Conservation (phyloP, 2,329 filamentous ascomycete species). For the Neonectria faginata region DNA sequence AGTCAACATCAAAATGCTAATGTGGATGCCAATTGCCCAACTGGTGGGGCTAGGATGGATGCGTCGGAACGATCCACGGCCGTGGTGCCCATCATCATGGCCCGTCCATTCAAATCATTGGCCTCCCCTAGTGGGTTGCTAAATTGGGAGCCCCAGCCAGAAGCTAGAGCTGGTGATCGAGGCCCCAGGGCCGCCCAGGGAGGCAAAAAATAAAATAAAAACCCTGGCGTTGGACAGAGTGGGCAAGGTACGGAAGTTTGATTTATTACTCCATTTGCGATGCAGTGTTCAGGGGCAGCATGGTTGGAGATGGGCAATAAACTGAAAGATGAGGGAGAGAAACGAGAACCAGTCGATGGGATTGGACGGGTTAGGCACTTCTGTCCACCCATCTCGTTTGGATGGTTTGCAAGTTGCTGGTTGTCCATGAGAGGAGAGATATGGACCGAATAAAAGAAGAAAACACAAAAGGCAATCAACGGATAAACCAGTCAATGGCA, state of each 20-base stretch:
- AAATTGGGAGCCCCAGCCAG: constrained; percentile 16
- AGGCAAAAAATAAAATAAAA: not conserved
- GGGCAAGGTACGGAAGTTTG: constrained; percentile 2
- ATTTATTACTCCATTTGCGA: constrained; percentile 13
- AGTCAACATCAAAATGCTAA: constrained; percentile 4
- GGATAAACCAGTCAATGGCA: constrained; percentile 13
- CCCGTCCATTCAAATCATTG: not conserved
- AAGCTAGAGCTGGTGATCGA: constrained; percentile 8
- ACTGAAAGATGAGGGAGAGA: constrained; percentile 11
- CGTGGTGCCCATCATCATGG: constrained; percentile 11
- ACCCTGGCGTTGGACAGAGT: constrained; percentile 1
- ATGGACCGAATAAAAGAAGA: not conserved
- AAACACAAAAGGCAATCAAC: constrained; percentile 5
- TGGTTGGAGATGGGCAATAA: constrained; percentile 21
- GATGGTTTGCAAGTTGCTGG: not conserved
- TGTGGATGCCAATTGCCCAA: constrained; percentile 19
- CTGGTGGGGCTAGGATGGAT: constrained; percentile 16
- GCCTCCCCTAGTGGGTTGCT: constrained; percentile 16
- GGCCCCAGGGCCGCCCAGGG: not conserved
- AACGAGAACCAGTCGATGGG: constrained; percentile 20
- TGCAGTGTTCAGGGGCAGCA: constrained; percentile 21
- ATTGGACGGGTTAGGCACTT: constrained; percentile 12
- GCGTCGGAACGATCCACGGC: constrained; percentile 12
- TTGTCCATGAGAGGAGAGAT: not conserved
- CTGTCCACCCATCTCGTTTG: not conserved